Evolutionary conservation across 495 filamentous ascomycete genomes (phyloP).

Genomic region (Letharia lupina): DNA sequence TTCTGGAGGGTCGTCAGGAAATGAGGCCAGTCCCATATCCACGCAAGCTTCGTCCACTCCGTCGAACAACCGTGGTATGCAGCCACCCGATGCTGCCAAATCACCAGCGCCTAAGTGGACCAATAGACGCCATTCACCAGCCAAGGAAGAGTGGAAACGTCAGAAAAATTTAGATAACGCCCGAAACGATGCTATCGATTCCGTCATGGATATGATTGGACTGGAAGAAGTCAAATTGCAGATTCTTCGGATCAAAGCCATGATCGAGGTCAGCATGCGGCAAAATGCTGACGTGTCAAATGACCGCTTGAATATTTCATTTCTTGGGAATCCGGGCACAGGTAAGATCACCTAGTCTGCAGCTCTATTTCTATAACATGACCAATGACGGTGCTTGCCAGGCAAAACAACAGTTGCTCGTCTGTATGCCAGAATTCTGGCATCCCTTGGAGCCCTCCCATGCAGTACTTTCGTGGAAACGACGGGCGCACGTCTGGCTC

Average conservation of each 20-base stretch:
- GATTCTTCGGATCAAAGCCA: slow-evolving; percentile 57
- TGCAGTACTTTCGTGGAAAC: slow-evolving; percentile 52
- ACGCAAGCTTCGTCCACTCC: too few relatives aligned
- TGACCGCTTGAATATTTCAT: slow-evolving; percentile 54
- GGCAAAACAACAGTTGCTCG: slow-evolving; percentile 80
- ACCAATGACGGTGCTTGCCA: slow-evolving; percentile 26
- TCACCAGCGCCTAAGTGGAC: too few relatives aligned
- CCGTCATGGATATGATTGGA: slow-evolving; percentile 63
- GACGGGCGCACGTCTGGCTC: slow-evolving; percentile 59
- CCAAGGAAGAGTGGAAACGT: slow-evolving; percentile 47
- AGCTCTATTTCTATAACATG: background rate
- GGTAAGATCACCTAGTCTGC: slow-evolving; percentile 36
- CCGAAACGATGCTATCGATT: slow-evolving; percentile 50
- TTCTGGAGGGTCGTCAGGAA: too few relatives aligned
- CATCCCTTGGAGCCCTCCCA: slow-evolving; percentile 50
- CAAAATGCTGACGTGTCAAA: slow-evolving; percentile 48
- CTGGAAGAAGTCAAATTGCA: slow-evolving; percentile 60
- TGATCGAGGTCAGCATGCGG: slow-evolving; percentile 51
- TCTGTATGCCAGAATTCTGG: slow-evolving; percentile 61
- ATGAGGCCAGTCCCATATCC: too few relatives aligned
- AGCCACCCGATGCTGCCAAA: too few relatives aligned
- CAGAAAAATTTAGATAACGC: slow-evolving; percentile 46
- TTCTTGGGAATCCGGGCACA: slow-evolving; percentile 76
- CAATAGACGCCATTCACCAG: background rate
- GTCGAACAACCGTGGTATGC: too few relatives aligned